Conservation (phyloP, 2,329 filamentous ascomycete genomes). For the Fusarium pseudograminearum region DNA sequence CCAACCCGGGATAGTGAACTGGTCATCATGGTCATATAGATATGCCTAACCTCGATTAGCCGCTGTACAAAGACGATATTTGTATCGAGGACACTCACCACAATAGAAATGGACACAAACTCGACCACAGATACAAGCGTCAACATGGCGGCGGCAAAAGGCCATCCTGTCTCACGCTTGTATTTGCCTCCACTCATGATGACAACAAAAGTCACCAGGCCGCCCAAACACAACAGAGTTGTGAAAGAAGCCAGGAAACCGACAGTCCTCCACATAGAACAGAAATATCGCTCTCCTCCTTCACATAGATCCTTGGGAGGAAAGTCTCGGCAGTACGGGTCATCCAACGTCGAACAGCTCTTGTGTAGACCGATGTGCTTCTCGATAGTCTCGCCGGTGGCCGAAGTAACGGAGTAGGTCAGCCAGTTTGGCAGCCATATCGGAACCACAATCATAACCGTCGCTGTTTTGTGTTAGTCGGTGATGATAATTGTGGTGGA, state of each 20-base stretch:
- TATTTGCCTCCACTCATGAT: constrained; percentile 83
- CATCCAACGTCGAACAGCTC: constrained; percentile 78
- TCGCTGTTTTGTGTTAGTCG: constrained; percentile 65
- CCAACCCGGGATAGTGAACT: constrained; percentile 86
- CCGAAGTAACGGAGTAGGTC: constrained; percentile 67
- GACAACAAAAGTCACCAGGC: constrained; percentile 82
- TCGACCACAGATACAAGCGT: constrained; percentile 75
- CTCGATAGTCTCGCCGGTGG: constrained; percentile 60
- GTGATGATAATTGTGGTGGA: constrained; percentile 1
- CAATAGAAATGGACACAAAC: constrained; percentile 81
- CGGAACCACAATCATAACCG: constrained; percentile 76
- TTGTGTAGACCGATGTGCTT: constrained; percentile 82
- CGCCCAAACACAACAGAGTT: constrained; percentile 83
- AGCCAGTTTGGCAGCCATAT: constrained; percentile 80
- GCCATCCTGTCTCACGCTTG: constrained; percentile 86
- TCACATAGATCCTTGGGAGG: constrained; percentile 53
- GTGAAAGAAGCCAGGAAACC: constrained; percentile 90
- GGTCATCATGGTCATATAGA: constrained; percentile 83
- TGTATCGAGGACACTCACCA: constrained; percentile 69
- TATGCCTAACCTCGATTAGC: constrained; percentile 70
- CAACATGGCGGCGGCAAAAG: constrained; percentile 75
- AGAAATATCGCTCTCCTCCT: constrained; percentile 77
- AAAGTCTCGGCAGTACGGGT: constrained; percentile 66
- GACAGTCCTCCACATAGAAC: constrained; percentile 89
- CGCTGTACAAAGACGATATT: background rate